phyloP scores from a whole-genome alignment of 345 rosid genomes.

The Eucalyptus cloeziana region DNA sequence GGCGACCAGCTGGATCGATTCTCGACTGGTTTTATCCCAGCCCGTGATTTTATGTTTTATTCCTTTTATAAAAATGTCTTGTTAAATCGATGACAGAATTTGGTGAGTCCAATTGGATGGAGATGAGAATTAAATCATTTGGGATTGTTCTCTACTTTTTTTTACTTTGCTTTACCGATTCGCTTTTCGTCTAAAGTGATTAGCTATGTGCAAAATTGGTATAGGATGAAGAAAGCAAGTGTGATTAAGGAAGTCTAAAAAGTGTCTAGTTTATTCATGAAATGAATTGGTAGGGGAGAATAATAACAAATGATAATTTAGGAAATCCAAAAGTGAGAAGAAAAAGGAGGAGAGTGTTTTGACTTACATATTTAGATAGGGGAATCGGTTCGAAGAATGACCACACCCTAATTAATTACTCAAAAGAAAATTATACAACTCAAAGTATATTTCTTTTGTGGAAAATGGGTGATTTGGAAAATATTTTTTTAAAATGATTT shows the following conservation, averaged over 20 bases:
- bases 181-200: accelerated
- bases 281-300: background rate
- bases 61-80: background rate
- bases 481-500: background rate
- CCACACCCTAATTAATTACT: background rate
- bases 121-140: background rate
- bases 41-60: background rate
- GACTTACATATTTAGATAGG: background rate
- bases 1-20: background rate
- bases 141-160: background rate
- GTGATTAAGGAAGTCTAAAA: background rate
- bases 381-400: background rate
- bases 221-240: background rate
- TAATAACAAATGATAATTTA: background rate
- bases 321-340: background rate
- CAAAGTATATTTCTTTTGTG: background rate
- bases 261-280: background rate
- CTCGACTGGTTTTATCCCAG: background rate
- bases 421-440: background rate
- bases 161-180: background rate
- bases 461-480: background rate
- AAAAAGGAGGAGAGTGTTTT: background rate
- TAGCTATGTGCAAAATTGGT: background rate
- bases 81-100: background rate
- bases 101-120: background rate